These are phyloP conservation scores for Fagopyrum homotropicum DNA, from an alignment of 148 eudicot genomes.

Conservation along the genomic window DNA sequence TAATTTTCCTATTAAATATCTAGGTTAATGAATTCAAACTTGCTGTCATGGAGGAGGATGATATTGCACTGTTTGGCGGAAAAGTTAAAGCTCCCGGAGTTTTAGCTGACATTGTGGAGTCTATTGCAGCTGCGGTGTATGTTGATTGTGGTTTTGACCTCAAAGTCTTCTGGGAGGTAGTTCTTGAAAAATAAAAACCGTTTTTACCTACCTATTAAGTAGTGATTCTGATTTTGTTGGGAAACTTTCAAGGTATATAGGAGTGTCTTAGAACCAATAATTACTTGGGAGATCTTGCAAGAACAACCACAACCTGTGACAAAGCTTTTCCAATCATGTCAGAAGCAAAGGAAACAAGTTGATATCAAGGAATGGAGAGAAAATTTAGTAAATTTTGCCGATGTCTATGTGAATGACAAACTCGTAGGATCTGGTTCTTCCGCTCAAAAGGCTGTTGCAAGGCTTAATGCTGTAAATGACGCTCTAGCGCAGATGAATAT, in stretches of 20 bases:
- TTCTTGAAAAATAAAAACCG: neutral
- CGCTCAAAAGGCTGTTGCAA: constrained; percentile 54
- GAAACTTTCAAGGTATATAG: constrained; percentile 36
- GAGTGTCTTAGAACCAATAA: constrained; percentile 54
- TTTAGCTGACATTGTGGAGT: constrained; percentile 85
- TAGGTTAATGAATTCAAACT: constrained; percentile 65
- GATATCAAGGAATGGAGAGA: constrained; percentile 36
- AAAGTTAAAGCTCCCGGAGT: constrained; percentile 73
- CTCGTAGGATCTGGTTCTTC: constrained; percentile 40
- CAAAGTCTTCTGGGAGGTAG: constrained; percentile 57
- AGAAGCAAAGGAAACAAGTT: constrained; percentile 58
- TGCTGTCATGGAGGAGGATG: constrained; percentile 58
- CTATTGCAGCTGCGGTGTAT: constrained; percentile 75
- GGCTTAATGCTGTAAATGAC: constrained; percentile 63
- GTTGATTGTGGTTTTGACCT: constrained; percentile 54
- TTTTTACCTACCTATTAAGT: neutral
- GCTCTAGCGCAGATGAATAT: constrained; percentile 27
- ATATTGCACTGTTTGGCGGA: constrained; percentile 64
- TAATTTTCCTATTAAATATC: neutral
- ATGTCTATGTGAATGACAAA: constrained; percentile 47
- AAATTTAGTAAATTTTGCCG: constrained; percentile 38
- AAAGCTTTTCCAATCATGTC: constrained; percentile 55
- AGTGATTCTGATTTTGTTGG: neutral
- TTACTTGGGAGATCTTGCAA: constrained; percentile 49
- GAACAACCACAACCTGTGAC: constrained; percentile 75